Percentiles rank a stretch among this genome's conserved stretches.
Conservation (phyloP, 371 early-diverging fungal genomes). For the Apophysomyces ossiformis region DNA sequence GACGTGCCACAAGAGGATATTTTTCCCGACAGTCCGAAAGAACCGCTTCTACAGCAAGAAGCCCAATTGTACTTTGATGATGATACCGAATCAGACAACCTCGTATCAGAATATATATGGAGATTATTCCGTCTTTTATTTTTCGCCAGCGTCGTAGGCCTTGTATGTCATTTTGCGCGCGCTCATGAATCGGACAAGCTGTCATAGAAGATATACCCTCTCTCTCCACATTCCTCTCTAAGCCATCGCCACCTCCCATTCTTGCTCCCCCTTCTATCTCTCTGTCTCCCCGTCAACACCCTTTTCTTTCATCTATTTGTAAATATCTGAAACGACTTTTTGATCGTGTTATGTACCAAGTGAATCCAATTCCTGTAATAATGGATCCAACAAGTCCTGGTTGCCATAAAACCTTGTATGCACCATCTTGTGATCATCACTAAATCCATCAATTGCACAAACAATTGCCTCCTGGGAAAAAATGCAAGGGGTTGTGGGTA, state of each 20-base stretch:
- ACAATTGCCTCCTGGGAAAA: slow-evolving; percentile 1
- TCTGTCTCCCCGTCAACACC: too few relatives aligned
- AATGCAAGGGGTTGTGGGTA: not conserved
- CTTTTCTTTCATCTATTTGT: not conserved
- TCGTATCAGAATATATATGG: slow-evolving; percentile 36
- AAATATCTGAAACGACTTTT: slow-evolving; percentile 3
- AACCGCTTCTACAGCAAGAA: slow-evolving; percentile 16
- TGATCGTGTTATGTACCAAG: slow-evolving; percentile 3
- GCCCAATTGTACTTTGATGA: not conserved
- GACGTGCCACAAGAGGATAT: not conserved
- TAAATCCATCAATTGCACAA: not conserved
- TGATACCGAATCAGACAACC: slow-evolving; percentile 13
- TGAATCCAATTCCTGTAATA: slow-evolving; percentile 2
- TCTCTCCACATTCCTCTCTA: not conserved
- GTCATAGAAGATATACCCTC: not conserved
- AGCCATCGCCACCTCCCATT: not conserved
- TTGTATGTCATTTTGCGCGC: slow-evolving; percentile 41
- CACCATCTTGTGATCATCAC: slow-evolving; percentile 2
- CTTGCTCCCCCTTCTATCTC: not conserved
- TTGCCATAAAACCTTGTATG: slow-evolving; percentile 3
- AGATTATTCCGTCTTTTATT: slow-evolving; percentile 32
- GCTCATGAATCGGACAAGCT: slow-evolving; percentile 14
- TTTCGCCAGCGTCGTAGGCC: slow-evolving; percentile 33
- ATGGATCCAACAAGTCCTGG: not conserved
- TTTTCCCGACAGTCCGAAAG: slow-evolving; percentile 7